Evolutionary conservation across 2,329 filamentous ascomycete genomes (phyloP).

Genomic region (Lecanicillium sp.): DNA sequence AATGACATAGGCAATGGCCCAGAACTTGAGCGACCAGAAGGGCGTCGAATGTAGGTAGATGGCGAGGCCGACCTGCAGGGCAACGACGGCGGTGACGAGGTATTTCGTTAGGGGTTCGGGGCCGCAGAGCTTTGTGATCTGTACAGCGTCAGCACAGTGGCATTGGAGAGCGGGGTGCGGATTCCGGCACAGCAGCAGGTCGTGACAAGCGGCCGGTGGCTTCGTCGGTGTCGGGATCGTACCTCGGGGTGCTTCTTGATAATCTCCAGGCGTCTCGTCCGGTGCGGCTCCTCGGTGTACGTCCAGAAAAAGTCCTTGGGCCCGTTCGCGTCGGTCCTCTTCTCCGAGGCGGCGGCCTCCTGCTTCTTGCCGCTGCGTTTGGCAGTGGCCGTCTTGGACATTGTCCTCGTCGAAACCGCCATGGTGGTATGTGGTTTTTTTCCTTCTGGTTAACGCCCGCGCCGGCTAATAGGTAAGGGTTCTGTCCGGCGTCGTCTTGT

Average conservation of each 20-base stretch:
- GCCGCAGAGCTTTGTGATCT: constrained; percentile 96
- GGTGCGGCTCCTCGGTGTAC: constrained; percentile 95
- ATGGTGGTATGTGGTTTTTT: background rate
- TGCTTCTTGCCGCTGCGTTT: background rate
- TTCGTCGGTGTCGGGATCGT: constrained; percentile 19
- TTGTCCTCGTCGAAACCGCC: constrained; percentile 6
- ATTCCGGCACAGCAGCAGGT: no score
- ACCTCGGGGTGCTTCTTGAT: constrained; percentile 98
- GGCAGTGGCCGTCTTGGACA: constrained; percentile 7
- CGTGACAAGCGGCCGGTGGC: background rate
- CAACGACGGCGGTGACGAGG: constrained; percentile 76
- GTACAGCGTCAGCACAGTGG: constrained; percentile 13
- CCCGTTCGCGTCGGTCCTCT: constrained; percentile 21
- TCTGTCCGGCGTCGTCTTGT: background rate
- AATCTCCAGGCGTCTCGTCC: constrained; percentile 82
- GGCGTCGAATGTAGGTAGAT: constrained; percentile 70
- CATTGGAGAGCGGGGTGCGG: constrained; percentile 15
- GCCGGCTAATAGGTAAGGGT: background rate
- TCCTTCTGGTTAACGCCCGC: no score
- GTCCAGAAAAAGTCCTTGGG: constrained; percentile 82
- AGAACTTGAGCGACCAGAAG: constrained; percentile 78
- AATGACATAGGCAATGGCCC: constrained; percentile 81
- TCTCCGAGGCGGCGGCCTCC: background rate
- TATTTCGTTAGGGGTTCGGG: constrained; percentile 95
- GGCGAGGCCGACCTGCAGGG: constrained; percentile 72